Evolutionary conservation across 805 yeast genomes (phyloP), one percentile per base, ranked within the genome.

Genomic region (Peterozyma toletana): DNA sequence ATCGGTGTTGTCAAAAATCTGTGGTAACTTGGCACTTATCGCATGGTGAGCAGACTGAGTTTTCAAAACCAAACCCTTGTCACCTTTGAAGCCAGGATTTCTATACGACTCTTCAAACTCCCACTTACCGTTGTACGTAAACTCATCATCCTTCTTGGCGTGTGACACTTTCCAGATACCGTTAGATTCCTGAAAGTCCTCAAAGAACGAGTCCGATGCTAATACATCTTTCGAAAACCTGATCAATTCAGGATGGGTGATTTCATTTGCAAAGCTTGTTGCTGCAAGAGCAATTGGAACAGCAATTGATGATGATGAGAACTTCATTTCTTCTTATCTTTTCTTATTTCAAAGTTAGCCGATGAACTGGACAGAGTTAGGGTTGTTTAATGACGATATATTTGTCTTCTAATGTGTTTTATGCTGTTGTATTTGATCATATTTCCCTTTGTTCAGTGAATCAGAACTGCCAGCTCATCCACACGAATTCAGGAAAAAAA

Each of bases 31-130:
- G 43, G 78, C 76, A 35, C 87, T 79, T 52, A 90, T 86, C 37
- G 95, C 96, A 59, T 87, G 89, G 56, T 79, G 86, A 18, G 87
- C 82, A 35, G 95, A 89, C 39, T 80, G 79, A 15, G 83, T 66
- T 56, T 82, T 83, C 60, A 83, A 73, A 3, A 86, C 91, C 43
- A 90, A 73, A 5, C 95, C 96, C 49, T 72, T 71, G 62, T 89
- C 96, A 47, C 76, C 75, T 13, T 54, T 58, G 52, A 78, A 75
- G 0, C 83, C 93, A 1, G 81, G 78, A 53, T 73, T 69, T 30
- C 69, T 71, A 14, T 66, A 49, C 1, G 85, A 60, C 58, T 80
- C 86, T 58, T 82, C 88, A 36, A 89, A 68, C 7, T 66, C 64
- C 96, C 96, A 88, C 57, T 77, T 64, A 16, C 96, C 96, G 30